phyloP scores from a whole-genome alignment of 305 asterid species.

The Fraxinus sp. region DNA sequence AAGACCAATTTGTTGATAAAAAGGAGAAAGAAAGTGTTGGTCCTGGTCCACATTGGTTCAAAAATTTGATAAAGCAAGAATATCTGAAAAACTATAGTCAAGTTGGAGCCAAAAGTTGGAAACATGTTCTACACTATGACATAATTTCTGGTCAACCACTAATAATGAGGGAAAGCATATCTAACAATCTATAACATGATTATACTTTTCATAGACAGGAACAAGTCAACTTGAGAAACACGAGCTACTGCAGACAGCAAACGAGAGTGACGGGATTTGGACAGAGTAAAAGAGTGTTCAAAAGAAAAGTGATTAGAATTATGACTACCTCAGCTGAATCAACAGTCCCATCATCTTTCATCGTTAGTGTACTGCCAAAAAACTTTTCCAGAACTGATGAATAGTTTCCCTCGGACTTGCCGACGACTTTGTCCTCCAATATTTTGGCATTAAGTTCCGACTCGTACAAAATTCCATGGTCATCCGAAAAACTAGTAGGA shows the following conservation, averaged over 20 bases:
- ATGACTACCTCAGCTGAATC: conserved; percentile 48
- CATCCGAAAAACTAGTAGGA: conserved; percentile 37
- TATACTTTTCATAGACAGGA: not conserved
- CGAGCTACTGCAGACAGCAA: not conserved
- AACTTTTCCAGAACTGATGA: conserved; percentile 44
- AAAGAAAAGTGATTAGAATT: not conserved
- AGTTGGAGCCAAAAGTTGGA: not conserved
- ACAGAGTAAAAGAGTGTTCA: not conserved
- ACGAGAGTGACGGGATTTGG: not conserved
- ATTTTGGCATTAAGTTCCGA: conserved; percentile 40
- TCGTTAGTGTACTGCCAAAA: conserved; percentile 57
- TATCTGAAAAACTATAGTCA: not conserved
- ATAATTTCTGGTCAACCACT: not conserved
- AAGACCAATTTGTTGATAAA: too few relatives aligned
- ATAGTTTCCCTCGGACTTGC: conserved; percentile 39
- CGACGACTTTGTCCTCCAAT: conserved; percentile 39
- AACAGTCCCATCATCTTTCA: conserved; percentile 34
- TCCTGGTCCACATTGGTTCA: not conserved
- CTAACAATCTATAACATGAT: not conserved
- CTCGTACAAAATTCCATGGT: conserved; percentile 39
- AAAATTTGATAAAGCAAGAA: not conserved
- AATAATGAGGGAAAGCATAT: not conserved
- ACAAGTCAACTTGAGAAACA: not conserved
- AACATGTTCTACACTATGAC: not conserved
- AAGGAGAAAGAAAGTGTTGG: not conserved